Conservation (phyloP, 2,329 filamentous ascomycete species). For the Colletotrichum chrysophilum region DNA sequence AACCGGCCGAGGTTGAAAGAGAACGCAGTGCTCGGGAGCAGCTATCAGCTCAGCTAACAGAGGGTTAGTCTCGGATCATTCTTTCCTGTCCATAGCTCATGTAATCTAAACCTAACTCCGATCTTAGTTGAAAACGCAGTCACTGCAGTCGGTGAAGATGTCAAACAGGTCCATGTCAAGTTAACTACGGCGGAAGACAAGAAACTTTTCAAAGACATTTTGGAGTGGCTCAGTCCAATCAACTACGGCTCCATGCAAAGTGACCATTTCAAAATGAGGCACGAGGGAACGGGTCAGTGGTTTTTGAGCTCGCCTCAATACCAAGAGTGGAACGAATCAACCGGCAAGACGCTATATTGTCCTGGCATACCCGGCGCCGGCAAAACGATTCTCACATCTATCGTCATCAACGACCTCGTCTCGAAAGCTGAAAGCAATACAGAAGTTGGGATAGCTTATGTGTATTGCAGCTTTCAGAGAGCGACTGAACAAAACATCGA, state of each 20-base stretch:
- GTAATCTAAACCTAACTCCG: too few species aligned
- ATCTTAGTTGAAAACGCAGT: too few species aligned
- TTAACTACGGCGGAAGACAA: too few species aligned
- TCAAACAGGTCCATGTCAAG: not conserved
- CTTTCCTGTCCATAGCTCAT: too few species aligned
- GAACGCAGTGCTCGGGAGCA: not conserved
- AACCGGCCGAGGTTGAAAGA: not conserved
- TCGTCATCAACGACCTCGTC: slow-evolving; percentile 23
- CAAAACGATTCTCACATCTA: slow-evolving; percentile 35
- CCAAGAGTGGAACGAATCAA: slow-evolving; percentile 43
- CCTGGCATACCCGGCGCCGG: slow-evolving; percentile 51
- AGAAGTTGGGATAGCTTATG: not conserved
- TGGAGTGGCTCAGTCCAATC: not conserved
- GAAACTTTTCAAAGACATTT: not conserved
- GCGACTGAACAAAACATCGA: not conserved
- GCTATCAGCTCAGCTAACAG: not conserved
- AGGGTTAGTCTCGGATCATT: not conserved
- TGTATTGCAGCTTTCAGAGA: not conserved
- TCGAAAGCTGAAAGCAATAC: slow-evolving; percentile 23
- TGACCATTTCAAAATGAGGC: not conserved
- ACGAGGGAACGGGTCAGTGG: not conserved
- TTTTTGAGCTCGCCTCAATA: not conserved
- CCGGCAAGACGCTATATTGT: slow-evolving; percentile 40
- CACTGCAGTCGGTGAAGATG: not conserved
- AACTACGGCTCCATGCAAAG: not conserved